Percentiles rank a stretch among this genome's conserved stretches.
Evolutionary conservation across 768 basidiomycete genomes (phyloP).

Genomic region (Cubamyces sp.): DNA sequence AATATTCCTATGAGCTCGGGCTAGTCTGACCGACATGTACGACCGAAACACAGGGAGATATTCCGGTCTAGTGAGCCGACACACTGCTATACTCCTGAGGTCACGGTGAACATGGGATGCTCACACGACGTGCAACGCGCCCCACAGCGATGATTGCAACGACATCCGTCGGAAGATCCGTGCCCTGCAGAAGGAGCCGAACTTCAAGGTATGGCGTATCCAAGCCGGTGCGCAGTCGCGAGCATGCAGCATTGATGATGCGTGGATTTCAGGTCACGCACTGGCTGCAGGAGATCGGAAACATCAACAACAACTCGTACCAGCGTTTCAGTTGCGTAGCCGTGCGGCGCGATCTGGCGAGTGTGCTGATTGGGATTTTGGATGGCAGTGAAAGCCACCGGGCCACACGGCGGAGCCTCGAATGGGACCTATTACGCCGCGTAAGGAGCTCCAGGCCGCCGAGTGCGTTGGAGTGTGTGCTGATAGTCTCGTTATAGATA

Average conservation of each 20-base stretch:
- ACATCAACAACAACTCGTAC: slow-evolving; percentile 50
- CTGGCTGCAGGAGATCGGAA: slow-evolving; percentile 51
- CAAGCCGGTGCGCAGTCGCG: background rate
- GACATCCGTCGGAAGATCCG: slow-evolving; percentile 52
- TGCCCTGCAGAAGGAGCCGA: slow-evolving; percentile 43
- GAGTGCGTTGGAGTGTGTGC: background rate
- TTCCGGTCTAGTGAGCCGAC: slow-evolving; percentile 38
- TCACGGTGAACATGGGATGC: background rate
- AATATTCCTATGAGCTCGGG: background rate
- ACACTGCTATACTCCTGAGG: background rate
- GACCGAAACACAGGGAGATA: slow-evolving; percentile 25
- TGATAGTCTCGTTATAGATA: slow-evolving; percentile 36
- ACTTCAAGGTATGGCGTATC: slow-evolving; percentile 42
- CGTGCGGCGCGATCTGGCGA: background rate
- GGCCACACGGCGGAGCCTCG: slow-evolving; percentile 44
- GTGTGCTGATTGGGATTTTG: background rate
- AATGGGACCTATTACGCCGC: slow-evolving; percentile 52
- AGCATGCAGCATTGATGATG: background rate
- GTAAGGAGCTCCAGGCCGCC: slow-evolving; percentile 34
- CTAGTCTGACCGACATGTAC: slow-evolving; percentile 5
- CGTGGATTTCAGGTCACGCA: slow-evolving; percentile 41
- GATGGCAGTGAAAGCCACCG: slow-evolving; percentile 45
- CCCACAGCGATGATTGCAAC: slow-evolving; percentile 47
- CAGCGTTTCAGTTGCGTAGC: slow-evolving; percentile 47
- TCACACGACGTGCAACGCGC: background rate